Conservation (phyloP, 352 stramenopile species). For the Pythium brachiatum region DNA sequence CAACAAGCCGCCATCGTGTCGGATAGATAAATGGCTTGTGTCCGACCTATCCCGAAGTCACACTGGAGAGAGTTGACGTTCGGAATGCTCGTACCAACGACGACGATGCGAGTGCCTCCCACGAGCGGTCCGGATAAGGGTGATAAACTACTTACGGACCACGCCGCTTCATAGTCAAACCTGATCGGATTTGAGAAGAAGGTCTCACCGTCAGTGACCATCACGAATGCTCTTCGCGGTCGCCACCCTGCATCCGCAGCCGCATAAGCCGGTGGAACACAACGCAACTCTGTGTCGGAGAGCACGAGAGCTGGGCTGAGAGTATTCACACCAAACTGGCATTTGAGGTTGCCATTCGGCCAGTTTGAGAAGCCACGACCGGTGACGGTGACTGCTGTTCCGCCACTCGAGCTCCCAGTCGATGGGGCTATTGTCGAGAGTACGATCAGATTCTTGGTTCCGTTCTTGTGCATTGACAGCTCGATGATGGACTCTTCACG, state of each 20-base stretch:
- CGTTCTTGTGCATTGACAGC: conserved; percentile 35
- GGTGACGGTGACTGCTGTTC: conserved; percentile 38
- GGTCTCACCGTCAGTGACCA: conserved; percentile 48
- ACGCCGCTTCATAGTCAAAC: conserved; percentile 48
- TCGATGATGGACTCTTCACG: conserved; percentile 46
- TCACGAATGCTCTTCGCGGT: conserved; percentile 37
- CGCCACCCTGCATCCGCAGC: conserved; percentile 17
- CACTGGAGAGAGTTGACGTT: conserved; percentile 18
- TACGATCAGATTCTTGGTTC: conserved; percentile 20
- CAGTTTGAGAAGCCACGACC: conserved; percentile 42
- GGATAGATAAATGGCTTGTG: conserved; percentile 9
- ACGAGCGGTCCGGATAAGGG: conserved; percentile 30
- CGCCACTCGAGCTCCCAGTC: conserved; percentile 33
- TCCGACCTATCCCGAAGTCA: conserved; percentile 11
- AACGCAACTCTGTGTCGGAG: conserved; percentile 43
- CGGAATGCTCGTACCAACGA: conserved; percentile 26
- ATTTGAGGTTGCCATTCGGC: conserved; percentile 32
- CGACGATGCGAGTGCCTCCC: conserved; percentile 35
- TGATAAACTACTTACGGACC: conserved; percentile 27
- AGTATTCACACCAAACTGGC: conserved; percentile 49
- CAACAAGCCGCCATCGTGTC: conserved; percentile 9
- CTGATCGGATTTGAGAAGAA: conserved; percentile 62
- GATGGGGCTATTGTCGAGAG: conserved; percentile 26
- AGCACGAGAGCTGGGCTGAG: conserved; percentile 30
- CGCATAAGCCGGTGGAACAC: conserved; percentile 35